Conservation (phyloP, 208 protist genomes). For the Jaenimonas drosophilae region DNA sequence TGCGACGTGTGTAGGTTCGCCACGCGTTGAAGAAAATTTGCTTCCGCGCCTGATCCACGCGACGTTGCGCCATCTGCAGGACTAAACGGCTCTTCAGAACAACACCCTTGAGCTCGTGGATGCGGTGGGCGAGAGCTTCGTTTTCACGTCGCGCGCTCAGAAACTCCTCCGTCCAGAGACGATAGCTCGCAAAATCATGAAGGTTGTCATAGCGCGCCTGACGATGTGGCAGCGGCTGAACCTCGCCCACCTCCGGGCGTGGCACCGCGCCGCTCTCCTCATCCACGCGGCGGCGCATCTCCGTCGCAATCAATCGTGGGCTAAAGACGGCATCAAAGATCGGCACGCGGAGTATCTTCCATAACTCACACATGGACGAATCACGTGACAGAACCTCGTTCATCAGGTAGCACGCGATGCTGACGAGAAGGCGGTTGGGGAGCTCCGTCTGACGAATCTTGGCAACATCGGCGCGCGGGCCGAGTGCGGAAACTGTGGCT, state of each 20-base stretch:
- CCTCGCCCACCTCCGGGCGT: slow-evolving; percentile 4
- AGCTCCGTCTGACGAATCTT: slow-evolving; percentile 9
- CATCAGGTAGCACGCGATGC: slow-evolving; percentile 60
- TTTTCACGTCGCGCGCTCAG: slow-evolving; percentile 22
- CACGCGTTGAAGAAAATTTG: slow-evolving; percentile 36
- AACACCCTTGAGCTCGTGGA: slow-evolving; percentile 26
- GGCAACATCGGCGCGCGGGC: slow-evolving; percentile 24
- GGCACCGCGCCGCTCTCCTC: neutral
- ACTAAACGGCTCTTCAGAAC: slow-evolving; percentile 34
- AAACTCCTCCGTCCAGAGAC: slow-evolving; percentile 58
- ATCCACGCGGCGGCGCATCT: slow-evolving; percentile 4
- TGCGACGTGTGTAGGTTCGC: slow-evolving; percentile 20
- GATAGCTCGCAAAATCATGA: slow-evolving; percentile 35
- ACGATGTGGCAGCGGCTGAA: slow-evolving; percentile 10
- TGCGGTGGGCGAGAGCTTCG: slow-evolving; percentile 13
- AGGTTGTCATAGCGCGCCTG: slow-evolving; percentile 17
- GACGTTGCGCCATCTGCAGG: slow-evolving; percentile 30
- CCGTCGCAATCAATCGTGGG: slow-evolving; percentile 18
- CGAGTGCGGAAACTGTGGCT: slow-evolving; percentile 46
- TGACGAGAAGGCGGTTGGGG: slow-evolving; percentile 44
- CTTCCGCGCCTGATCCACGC: slow-evolving; percentile 18
- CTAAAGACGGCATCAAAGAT: slow-evolving; percentile 73
- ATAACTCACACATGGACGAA: slow-evolving; percentile 24
- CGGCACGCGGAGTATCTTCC: slow-evolving; percentile 30
- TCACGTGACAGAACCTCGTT: slow-evolving; percentile 63